Base-by-base conservation (phyloP, 176 grass and related monocot species). In the Microstegium vimineum region DNA sequence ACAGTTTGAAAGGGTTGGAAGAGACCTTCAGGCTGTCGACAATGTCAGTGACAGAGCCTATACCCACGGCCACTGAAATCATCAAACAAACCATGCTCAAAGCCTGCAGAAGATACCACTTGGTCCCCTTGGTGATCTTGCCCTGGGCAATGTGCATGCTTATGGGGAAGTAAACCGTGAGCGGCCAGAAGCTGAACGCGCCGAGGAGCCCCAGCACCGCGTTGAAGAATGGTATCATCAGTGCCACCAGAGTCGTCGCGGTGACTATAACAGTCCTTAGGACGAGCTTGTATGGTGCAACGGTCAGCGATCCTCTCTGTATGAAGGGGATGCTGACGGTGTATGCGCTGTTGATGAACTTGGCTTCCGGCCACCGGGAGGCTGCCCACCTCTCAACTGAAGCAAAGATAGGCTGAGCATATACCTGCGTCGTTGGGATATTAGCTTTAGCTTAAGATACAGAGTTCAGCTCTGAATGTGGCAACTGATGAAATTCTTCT, bases 151-250 rank as follows among this genome's bases (percentile, higher is more conserved):
- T 90, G 84, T 94, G 87, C 94, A 97, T 97, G 78, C 89, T 93
- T 22, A 97, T 67, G 10, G 94, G 94, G 76, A 93, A 97, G 80
- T 94, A 90, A 1, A 97, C 94, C 1, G 94, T 91, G 33, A 97
- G 82, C 5, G 94, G 94, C 94, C 94, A 97, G 81, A 97, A 97
- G 57, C 94, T 93, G 77, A 94, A 74, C 0, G 94, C 94, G 0
- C 94, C 94, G 13, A 97, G 89, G 20, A 97, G 86, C 23, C 94
- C 94, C 3, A 97, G 66, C 20, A 97, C 87, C 8, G 91, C 89
- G 15, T 97, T 97, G 87, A 97, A 97, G 81, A 97, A 97, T 0
- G 94, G 94, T 74, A 97, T 85, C 69, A 89, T 79, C 94, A 88
- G 93, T 5, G 89, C 94, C 66, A 97, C 94, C 15, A 84, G 22